Conservation (phyloP, 2,329 filamentous ascomycete species). For the Claviceps sorghi region DNA sequence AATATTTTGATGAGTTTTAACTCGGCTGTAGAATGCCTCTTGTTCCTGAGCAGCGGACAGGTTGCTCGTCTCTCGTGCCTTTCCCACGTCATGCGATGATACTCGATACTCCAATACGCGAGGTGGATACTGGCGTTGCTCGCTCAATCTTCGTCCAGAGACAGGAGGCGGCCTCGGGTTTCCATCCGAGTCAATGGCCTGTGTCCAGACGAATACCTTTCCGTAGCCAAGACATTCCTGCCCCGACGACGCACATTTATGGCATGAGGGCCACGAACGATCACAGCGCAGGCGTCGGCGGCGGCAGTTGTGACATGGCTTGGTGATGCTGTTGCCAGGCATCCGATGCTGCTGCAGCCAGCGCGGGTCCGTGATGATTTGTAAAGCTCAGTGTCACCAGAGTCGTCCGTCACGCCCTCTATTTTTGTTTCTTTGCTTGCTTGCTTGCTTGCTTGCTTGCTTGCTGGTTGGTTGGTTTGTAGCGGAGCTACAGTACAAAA, state of each 20-base stretch:
- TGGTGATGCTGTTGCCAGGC: conserved; percentile 23
- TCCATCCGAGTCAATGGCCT: conserved; percentile 34
- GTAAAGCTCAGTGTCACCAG: neutral
- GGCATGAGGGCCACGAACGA: conserved; percentile 41
- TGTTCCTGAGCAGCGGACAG: neutral
- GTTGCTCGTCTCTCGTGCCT: neutral
- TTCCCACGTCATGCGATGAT: neutral
- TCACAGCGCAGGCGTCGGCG: conserved; percentile 47
- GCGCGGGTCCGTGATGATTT: neutral
- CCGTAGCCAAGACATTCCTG: conserved; percentile 48
- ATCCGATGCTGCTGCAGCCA: conserved; percentile 8
- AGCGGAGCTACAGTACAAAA: neutral
- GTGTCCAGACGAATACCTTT: conserved; percentile 44
- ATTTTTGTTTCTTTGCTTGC: neutral
- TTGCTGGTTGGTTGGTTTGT: no score
- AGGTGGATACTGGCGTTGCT: neutral
- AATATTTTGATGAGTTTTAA: neutral
- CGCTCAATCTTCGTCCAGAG: conserved; percentile 6
- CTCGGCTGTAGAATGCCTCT: neutral
- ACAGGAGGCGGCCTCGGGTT: conserved; percentile 24
- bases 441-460: no score
- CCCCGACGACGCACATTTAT: conserved; percentile 41
- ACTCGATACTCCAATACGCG: neutral
- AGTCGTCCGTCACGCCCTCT: neutral
- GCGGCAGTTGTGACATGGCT: conserved; percentile 47